Conservation (phyloP, 768 basidiomycete genomes). For the Trametes elegans region DNA sequence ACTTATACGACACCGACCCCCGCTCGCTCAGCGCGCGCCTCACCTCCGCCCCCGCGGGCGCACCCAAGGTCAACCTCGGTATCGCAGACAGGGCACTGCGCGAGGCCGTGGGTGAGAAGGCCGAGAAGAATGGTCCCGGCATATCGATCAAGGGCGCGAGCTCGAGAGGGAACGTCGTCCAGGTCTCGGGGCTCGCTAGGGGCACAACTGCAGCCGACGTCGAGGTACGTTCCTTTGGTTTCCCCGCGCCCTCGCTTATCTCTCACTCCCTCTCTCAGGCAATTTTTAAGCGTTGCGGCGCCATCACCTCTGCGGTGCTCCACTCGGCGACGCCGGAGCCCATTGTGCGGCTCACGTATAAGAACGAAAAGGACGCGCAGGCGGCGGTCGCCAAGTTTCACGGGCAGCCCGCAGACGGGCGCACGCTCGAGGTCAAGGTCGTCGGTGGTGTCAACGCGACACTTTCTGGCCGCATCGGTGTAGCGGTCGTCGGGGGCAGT, state of each 20-base stretch:
- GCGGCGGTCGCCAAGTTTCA: constrained; percentile 74
- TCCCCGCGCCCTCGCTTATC: not conserved
- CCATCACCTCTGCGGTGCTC: constrained; percentile 46
- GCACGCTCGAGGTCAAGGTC: constrained; percentile 61
- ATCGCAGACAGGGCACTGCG: constrained; percentile 62
- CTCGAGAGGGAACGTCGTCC: constrained; percentile 62
- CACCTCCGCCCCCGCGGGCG: constrained; percentile 36
- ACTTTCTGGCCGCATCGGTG: constrained; percentile 55
- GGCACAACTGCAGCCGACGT: constrained; percentile 86
- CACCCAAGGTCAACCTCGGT: constrained; percentile 53
- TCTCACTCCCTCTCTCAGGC: constrained; percentile 37
- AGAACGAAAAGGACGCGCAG: constrained; percentile 56
- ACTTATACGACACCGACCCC: constrained; percentile 43
- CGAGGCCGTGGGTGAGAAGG: constrained; percentile 47
- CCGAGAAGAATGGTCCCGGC: no score
- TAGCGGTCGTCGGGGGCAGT: constrained; percentile 39
- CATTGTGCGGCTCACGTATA: constrained; percentile 71
- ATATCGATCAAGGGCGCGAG: constrained; percentile 73
- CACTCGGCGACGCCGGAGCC: constrained; percentile 38
- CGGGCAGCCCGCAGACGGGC: constrained; percentile 81
- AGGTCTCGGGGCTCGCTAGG: constrained; percentile 67
- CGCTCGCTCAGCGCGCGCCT: constrained; percentile 55
- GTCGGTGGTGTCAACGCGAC: constrained; percentile 57
- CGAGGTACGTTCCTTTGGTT: constrained; percentile 34
- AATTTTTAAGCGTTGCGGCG: constrained; percentile 80